Evolutionary conservation across 225 moss, liverwort and hornwort genomes (phyloP).

Genomic region (Asterella californica): DNA sequence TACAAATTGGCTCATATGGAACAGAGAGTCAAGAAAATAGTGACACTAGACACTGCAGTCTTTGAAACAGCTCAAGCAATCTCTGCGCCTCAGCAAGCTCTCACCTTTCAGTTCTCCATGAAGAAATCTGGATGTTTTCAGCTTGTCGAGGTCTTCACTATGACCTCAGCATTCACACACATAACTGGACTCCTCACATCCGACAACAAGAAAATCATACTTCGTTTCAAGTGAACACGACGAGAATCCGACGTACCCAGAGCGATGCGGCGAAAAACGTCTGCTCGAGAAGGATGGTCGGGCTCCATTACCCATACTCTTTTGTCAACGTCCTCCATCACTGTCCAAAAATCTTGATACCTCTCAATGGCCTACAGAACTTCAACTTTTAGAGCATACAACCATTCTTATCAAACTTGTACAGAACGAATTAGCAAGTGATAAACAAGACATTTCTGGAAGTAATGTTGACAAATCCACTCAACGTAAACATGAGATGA

Average conservation of each 20-base stretch:
- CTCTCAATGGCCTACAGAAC: conserved; percentile 51
- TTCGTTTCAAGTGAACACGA: neutral
- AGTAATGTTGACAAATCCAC: neutral
- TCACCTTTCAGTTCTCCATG: neutral
- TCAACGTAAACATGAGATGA: neutral
- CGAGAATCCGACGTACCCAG: conserved; percentile 46
- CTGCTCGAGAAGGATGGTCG: conserved; percentile 79
- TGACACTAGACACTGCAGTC: too few species aligned
- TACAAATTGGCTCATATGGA: too few species aligned
- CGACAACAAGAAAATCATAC: neutral
- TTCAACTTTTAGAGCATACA: neutral
- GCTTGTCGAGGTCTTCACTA: neutral
- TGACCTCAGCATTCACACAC: neutral
- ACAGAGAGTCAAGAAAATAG: too few species aligned
- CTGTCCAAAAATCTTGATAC: conserved; percentile 82
- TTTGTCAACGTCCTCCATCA: conserved; percentile 88
- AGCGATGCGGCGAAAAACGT: conserved; percentile 79
- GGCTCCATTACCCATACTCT: conserved; percentile 92
- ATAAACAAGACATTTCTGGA: neutral
- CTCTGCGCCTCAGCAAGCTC: neutral
- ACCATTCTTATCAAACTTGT: neutral
- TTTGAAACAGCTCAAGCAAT: neutral
- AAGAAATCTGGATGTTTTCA: neutral
- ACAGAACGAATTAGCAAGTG: neutral
- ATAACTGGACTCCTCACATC: neutral